These are phyloP conservation scores for Arachnomyces sp. DNA, from an alignment of 2,329 filamentous ascomycete species.

Conservation along the genomic window DNA sequence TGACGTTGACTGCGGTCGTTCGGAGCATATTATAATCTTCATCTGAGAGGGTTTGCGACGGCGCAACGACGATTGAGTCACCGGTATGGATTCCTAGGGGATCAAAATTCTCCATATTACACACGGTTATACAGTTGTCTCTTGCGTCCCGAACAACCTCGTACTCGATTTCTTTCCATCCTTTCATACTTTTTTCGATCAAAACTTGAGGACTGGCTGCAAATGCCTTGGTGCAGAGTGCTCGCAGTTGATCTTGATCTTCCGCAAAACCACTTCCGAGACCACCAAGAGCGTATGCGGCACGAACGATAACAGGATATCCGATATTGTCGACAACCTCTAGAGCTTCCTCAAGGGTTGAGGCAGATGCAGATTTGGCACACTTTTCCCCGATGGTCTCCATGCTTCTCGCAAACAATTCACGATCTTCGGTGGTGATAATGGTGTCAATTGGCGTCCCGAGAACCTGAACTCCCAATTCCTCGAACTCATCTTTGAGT, in stretches of 20 bases:
- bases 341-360: slow-evolving; percentile 79
- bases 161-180: slow-evolving; percentile 99
- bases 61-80: slow-evolving; percentile 95
- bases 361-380: slow-evolving; percentile 92
- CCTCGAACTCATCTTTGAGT: slow-evolving; percentile 93
- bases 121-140: slow-evolving; percentile 98
- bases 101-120: slow-evolving; percentile 99
- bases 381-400: slow-evolving; percentile 97
- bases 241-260: slow-evolving; percentile 70
- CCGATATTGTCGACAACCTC: slow-evolving; percentile 83
- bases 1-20: slow-evolving; percentile 93
- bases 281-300: slow-evolving; percentile 90
- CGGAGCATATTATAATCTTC: slow-evolving; percentile 99
- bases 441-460: slow-evolving; percentile 97
- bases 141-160: slow-evolving; percentile 92
- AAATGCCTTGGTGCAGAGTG: slow-evolving; percentile 90
- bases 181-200: slow-evolving; percentile 98
- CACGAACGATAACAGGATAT: slow-evolving; percentile 94
- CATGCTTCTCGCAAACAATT: slow-evolving; percentile 96
- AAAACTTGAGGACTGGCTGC: slow-evolving; percentile 92
- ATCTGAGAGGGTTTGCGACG: slow-evolving; percentile 91
- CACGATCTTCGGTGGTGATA: slow-evolving; percentile 96
- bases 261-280: slow-evolving; percentile 93
- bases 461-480: slow-evolving; percentile 83
- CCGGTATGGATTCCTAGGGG: slow-evolving; percentile 96